Percentiles rank a stretch among this genome's conserved stretches.
Conservation (phyloP, 176 grass and related monocot genomes). For the Zizania latifolia region DNA sequence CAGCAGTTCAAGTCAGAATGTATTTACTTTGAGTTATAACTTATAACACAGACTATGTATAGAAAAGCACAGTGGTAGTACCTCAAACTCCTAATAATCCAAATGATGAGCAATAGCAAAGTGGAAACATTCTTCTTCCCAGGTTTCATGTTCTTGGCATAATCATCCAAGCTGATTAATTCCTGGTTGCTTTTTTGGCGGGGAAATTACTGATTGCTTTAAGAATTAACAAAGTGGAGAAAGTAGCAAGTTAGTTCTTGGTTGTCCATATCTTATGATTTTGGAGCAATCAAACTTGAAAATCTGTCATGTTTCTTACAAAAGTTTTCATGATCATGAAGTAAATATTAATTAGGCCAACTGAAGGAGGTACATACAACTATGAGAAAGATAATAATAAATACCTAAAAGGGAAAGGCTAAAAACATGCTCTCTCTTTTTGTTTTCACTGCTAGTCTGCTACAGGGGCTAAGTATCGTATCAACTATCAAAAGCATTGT, state of each 20-base stretch:
- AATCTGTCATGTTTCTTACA: slow-evolving; percentile 44
- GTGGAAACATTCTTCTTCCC: slow-evolving; percentile 34
- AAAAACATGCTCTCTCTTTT: slow-evolving; percentile 43
- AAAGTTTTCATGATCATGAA: slow-evolving; percentile 52
- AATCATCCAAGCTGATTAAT: slow-evolving; percentile 59
- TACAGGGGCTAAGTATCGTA: slow-evolving; percentile 46
- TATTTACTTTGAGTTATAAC: too few relatives aligned
- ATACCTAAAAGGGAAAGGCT: neutral
- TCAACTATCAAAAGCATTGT: slow-evolving; percentile 50
- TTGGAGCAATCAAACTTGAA: slow-evolving; percentile 39
- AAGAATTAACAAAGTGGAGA: slow-evolving; percentile 47
- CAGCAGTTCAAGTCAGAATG: neutral
- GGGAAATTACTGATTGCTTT: slow-evolving; percentile 38
- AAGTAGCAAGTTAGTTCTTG: slow-evolving; percentile 40
- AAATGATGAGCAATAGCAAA: too few relatives aligned
- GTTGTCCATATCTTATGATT: slow-evolving; percentile 33
- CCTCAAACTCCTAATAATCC: slow-evolving; percentile 44
- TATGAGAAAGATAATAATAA: neutral
- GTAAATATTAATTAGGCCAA: neutral
- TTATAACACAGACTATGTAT: too few relatives aligned
- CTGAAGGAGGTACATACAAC: neutral
- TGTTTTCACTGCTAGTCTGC: slow-evolving; percentile 10
- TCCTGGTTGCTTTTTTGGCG: slow-evolving; percentile 35
- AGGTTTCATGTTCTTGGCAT: slow-evolving; percentile 53
- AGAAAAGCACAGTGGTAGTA: slow-evolving; percentile 11